Conservation (phyloP, 257 asterid genomes). For the Fraxinus cuspidata region DNA sequence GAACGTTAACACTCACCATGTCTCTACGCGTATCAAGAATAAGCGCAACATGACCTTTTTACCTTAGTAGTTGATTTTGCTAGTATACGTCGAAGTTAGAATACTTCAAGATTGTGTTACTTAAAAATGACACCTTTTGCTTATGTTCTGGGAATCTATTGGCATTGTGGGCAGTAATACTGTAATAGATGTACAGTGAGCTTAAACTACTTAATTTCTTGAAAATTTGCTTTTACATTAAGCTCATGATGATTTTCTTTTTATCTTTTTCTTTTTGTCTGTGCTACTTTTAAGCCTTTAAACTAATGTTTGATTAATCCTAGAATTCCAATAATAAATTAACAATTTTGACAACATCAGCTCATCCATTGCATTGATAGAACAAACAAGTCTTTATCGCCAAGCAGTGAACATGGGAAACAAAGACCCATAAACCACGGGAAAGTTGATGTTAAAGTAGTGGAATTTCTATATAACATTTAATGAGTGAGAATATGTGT, state of each 20-base stretch:
- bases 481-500: neutral
- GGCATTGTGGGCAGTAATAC: neutral
- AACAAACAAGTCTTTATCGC: slow-evolving; percentile 30
- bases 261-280: neutral
- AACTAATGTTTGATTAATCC: slow-evolving; percentile 26
- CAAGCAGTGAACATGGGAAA: slow-evolving; percentile 66
- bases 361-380: slow-evolving; percentile 26
- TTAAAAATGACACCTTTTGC: too few species aligned
- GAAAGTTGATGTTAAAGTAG: slow-evolving; percentile 35
- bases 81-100: too few species aligned
- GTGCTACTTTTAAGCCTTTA: neutral
- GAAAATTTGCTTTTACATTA: neutral
- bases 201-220: too few species aligned
- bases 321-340: slow-evolving; percentile 24
- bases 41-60: neutral
- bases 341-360: slow-evolving; percentile 28
- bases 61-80: too few species aligned
- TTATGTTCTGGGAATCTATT: too few species aligned
- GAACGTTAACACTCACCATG: neutral
- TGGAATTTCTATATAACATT: neutral
- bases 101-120: too few species aligned
- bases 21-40: too few species aligned
- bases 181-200: too few species aligned
- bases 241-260: neutral
- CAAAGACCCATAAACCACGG: slow-evolving; percentile 85